A percentile compares a stretch with the other conserved stretches of the same genome.
These are phyloP conservation scores for Colletotrichum spinosum DNA, from an alignment of 2,329 filamentous ascomycete species.

Conservation along the genomic window DNA sequence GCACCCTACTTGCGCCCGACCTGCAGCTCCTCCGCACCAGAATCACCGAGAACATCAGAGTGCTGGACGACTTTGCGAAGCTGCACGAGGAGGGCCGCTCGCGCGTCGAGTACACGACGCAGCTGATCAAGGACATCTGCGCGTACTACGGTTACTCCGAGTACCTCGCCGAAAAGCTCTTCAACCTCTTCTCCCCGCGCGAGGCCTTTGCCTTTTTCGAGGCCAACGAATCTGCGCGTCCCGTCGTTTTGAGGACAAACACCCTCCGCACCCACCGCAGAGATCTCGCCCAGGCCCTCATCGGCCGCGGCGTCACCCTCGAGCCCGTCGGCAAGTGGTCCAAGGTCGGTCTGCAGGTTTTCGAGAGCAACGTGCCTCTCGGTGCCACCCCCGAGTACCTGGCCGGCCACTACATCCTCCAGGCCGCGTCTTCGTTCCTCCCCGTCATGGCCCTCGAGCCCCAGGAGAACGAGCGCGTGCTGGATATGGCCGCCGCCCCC, in stretches of 20 bases:
- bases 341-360: conserved; percentile 96
- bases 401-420: conserved; percentile 96
- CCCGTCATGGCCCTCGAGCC: conserved; percentile 97
- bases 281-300: conserved; percentile 91
- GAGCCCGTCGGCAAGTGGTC: conserved; percentile 99
- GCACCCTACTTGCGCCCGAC: conserved; percentile 82
- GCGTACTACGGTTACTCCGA: conserved; percentile 96
- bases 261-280: conserved; percentile 82
- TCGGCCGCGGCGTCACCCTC: conserved; percentile 95
- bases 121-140: conserved; percentile 92
- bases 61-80: conserved; percentile 88
- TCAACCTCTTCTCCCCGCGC: conserved; percentile 88
- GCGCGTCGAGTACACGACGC: conserved; percentile 86
- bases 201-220: conserved; percentile 99
- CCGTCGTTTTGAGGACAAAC: conserved; percentile 96
- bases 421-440: conserved; percentile 95
- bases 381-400: conserved; percentile 98
- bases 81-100: conserved; percentile 84
- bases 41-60: conserved; percentile 92
- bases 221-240: conserved; percentile 94
- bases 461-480: conserved; percentile 85
- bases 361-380: conserved; percentile 86
- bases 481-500: conserved; percentile 94
- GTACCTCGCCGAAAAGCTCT: conserved; percentile 95
- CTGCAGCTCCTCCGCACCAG: conserved; percentile 88